Conservation (phyloP, 2,329 filamentous ascomycete genomes). For the Ophiosphaerella herpotricha region DNA sequence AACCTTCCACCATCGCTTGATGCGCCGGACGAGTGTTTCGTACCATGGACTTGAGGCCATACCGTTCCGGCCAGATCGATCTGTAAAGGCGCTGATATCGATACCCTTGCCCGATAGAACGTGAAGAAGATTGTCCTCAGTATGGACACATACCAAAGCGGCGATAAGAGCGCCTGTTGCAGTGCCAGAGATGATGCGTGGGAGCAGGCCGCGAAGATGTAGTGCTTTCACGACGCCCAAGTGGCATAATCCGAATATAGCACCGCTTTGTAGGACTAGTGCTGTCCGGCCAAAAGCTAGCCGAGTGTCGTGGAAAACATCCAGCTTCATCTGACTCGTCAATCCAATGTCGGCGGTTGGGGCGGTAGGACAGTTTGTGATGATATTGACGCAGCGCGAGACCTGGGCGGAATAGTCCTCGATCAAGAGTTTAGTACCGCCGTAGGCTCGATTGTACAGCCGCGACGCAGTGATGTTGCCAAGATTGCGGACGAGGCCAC, state of each 20-base stretch:
- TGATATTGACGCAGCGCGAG: conserved; percentile 77
- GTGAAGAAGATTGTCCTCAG: conserved; percentile 77
- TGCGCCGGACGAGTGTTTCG: conserved; percentile 66
- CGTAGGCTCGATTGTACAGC: conserved; percentile 83
- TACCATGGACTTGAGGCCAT: conserved; percentile 46
- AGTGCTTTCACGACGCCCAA: conserved; percentile 88
- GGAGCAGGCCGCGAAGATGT: conserved; percentile 77
- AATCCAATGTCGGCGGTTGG: conserved; percentile 53
- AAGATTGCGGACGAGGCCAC: conserved; percentile 78
- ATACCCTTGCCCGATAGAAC: conserved; percentile 81
- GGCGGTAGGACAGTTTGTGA: conserved; percentile 68
- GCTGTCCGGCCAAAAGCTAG: conserved; percentile 87
- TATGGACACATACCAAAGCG: conserved; percentile 84
- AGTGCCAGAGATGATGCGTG: conserved; percentile 88
- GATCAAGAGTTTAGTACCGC: conserved; percentile 86
- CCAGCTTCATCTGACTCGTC: conserved; percentile 78
- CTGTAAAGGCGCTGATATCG: conserved; percentile 77
- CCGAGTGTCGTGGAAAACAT: conserved; percentile 83
- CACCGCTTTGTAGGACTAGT: conserved; percentile 84
- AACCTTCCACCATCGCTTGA: conserved; percentile 71
- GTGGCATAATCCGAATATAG: conserved; percentile 90
- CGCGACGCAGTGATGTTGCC: conserved; percentile 84
- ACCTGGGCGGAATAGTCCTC: conserved; percentile 89
- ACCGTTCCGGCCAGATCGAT: conserved; percentile 29
- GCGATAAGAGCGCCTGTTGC: conserved; percentile 89